Evolutionary conservation across 2,329 filamentous ascomycete species (phyloP), one percentile per base, ranked within the genome.

Genomic region (Xylaria digitata): DNA sequence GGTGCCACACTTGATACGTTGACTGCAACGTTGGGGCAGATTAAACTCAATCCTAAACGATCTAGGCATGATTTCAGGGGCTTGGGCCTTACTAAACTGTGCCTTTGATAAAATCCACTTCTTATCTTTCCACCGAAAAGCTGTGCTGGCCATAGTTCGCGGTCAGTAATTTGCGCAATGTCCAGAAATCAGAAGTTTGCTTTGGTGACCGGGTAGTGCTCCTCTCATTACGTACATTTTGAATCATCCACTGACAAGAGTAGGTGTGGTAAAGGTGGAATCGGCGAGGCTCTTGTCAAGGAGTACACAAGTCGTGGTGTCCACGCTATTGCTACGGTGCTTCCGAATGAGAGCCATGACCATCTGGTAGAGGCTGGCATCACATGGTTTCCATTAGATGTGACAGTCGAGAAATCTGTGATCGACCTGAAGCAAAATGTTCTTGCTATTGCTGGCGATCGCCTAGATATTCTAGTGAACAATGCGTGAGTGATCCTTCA

Each of bases 181-280:
- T 26, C 46, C 13, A 49, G 37, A 15, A 13, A 40, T 15, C 37
- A 40, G 2, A 40, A 40, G 37, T 40, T 40, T 40, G 37, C 37
- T 13, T 15, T 40, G 11, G 37, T 40, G 11, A 40, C 37, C 13
- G 37, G 37, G 37, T 40, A 40, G 13, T 40, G 11, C 37, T 40
- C 37, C 11, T 13, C 11, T 40, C 37, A 15, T 15, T 40, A 34
- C 32, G 32, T 8, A 34, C 9, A 5, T 34, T 34, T 34, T 34
- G 32, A 34, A 34, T 8, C 9, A 7, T 34, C 32, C 32, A 34
- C 32, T 34, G 32, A 34, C 32, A 11, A 8, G 32, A 21, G n/a
- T 53, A 73, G 72, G 1, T 73, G 71, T 43, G 72, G 72, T 6
- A 8, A 64, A 17, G 72, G 72, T 1, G 71, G 71, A 0, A 74